Percentiles rank a stretch among this genome's conserved stretches.
Evolutionary conservation across 306 rosid genomes (phyloP).

Genomic region (Quercus wislizeni): DNA sequence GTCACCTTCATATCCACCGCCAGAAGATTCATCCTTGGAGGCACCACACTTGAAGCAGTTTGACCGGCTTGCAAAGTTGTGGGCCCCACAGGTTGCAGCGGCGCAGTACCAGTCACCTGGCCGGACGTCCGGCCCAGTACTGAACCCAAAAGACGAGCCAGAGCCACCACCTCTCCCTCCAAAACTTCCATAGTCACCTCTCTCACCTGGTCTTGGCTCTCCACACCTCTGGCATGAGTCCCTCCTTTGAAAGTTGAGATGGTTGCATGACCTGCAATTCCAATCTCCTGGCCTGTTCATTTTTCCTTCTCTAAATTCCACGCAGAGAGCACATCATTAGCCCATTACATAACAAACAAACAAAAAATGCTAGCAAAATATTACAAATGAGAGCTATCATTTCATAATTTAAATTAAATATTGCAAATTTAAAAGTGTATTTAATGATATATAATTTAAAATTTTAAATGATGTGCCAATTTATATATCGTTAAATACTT

Average conservation of each 20-base stretch:
- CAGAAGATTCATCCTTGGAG: conserved; percentile 58
- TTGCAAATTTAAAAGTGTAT: no score
- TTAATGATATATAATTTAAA: no score
- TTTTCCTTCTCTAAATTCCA: conserved; percentile 9
- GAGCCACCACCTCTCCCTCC: conserved; percentile 33
- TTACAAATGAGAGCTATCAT: no score
- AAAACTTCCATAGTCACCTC: conserved; percentile 35
- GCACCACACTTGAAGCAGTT: conserved; percentile 92
- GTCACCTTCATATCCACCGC: conserved; percentile 40
- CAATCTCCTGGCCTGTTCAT: conserved; percentile 95
- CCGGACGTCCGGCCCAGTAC: conserved; percentile 81
- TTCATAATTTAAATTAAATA: no score
- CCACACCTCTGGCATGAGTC: conserved; percentile 83
- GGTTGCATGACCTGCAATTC: conserved; percentile 90
- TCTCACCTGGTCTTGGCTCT: conserved; percentile 41
- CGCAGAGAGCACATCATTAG: background rate
- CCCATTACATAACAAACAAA: background rate
- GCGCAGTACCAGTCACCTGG: conserved; percentile 94
- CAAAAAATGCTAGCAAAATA: no score
- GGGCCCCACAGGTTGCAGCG: conserved; percentile 76
- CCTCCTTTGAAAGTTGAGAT: conserved; percentile 82
- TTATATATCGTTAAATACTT: no score
- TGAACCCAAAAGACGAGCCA: conserved; percentile 54
- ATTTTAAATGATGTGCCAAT: no score
- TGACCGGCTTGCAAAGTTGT: conserved; percentile 90